phyloP scores from a whole-genome alignment of 2,329 filamentous ascomycete species.

The Colletotrichum sp. region DNA sequence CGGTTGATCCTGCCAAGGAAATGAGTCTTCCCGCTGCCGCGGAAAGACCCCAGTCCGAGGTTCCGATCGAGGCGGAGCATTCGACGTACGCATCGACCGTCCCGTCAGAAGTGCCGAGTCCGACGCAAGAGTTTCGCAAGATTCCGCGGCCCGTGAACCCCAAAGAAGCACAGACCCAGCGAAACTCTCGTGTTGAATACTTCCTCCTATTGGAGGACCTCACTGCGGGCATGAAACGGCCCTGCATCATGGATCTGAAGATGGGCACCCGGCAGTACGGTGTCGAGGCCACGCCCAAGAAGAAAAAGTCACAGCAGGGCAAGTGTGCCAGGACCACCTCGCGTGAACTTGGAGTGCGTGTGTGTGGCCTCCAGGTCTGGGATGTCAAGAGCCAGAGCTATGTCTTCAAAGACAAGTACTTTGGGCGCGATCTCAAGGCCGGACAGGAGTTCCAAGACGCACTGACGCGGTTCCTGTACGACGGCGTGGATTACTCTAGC shows the following conservation, averaged over 20 bases:
- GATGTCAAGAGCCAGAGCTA: constrained; percentile 83
- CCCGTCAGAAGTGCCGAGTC: constrained; percentile 41
- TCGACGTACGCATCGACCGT: constrained; percentile 14
- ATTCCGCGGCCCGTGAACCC: constrained; percentile 73
- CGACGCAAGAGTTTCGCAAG: constrained; percentile 41
- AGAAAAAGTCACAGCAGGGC: constrained; percentile 88
- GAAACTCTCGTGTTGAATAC: constrained; percentile 78
- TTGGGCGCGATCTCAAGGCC: constrained; percentile 85
- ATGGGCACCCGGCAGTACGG: constrained; percentile 99
- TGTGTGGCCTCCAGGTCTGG: constrained; percentile 97
- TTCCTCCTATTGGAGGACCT: constrained; percentile 94
- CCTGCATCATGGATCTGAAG: constrained; percentile 96
- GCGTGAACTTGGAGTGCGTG: constrained; percentile 85
- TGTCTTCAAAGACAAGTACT: constrained; percentile 98
- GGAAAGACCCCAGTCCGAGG: background rate
- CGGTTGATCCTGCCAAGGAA: background rate
- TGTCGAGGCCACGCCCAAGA: constrained; percentile 88
- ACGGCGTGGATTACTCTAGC: constrained; percentile 81
- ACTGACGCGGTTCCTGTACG: constrained; percentile 87
- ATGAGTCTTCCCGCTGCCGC: constrained; percentile 3
- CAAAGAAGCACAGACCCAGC: constrained; percentile 73
- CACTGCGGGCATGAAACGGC: constrained; percentile 93
- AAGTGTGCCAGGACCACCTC: constrained; percentile 96
- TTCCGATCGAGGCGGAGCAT: background rate
- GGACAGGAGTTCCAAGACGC: constrained; percentile 89